Conservation (phyloP, 2,329 filamentous ascomycete genomes). For the Xylariaceae sp. region DNA sequence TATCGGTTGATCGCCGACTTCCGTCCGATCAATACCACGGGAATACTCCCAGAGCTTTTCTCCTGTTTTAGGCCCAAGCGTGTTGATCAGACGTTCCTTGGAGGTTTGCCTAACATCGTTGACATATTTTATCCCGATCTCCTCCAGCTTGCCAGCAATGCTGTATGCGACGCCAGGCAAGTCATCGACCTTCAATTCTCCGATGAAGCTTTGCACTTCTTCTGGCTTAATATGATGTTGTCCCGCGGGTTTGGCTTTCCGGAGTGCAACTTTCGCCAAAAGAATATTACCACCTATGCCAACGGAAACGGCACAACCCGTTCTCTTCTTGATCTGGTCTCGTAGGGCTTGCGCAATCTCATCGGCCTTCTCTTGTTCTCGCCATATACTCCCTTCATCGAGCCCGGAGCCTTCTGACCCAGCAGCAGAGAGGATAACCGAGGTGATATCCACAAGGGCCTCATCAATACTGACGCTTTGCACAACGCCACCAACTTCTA, state of each 20-base stretch:
- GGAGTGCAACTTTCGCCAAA: constrained; percentile 85
- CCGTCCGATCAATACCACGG: constrained; percentile 80
- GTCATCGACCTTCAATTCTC: constrained; percentile 74
- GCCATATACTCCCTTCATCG: constrained; percentile 70
- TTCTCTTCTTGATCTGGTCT: constrained; percentile 69
- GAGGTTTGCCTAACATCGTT: constrained; percentile 79
- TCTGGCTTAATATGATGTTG: constrained; percentile 88
- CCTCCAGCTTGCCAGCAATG: constrained; percentile 84
- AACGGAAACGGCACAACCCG: constrained; percentile 86
- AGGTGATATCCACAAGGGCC: constrained; percentile 82
- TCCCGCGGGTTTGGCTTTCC: constrained; percentile 91
- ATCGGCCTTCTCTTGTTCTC: constrained; percentile 79
- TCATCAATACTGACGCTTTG: constrained; percentile 98
- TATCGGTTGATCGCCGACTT: constrained; percentile 82
- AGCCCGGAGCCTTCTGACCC: constrained; percentile 67
- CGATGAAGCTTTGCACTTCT: constrained; percentile 75
- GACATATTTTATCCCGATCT: constrained; percentile 79
- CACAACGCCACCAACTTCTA: constrained; percentile 78
- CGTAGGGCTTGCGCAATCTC: constrained; percentile 70
- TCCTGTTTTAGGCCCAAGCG: constrained; percentile 88
- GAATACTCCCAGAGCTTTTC: constrained; percentile 90
- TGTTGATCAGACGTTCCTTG: constrained; percentile 72
- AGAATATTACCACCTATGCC: constrained; percentile 91
- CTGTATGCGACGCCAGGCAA: constrained; percentile 93
- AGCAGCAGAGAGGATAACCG: constrained; percentile 65